Evolutionary conservation across 177 flowering plant genomes (phyloP).

Genomic region (Vitis hybrid): DNA sequence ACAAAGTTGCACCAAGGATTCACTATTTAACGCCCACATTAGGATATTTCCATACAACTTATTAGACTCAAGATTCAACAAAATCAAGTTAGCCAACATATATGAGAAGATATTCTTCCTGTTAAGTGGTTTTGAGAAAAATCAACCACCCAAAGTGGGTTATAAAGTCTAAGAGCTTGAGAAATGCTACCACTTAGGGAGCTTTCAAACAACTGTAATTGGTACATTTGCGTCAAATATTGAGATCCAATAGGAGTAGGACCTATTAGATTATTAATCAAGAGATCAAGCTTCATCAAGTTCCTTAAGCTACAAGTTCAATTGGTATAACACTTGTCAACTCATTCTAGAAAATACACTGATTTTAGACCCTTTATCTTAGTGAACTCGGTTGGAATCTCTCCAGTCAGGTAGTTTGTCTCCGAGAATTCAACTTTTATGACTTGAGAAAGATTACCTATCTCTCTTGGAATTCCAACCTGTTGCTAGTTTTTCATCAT

Average conservation of each 20-base stretch:
- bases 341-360: slow-evolving; percentile 64
- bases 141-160: slow-evolving; percentile 77
- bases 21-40: slow-evolving; percentile 45
- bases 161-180: slow-evolving; percentile 59
- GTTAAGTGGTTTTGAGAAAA: slow-evolving; percentile 64
- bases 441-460: slow-evolving; percentile 64
- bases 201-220: slow-evolving; percentile 70
- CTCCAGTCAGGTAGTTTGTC: slow-evolving; percentile 56
- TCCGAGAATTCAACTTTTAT: slow-evolving; percentile 78
- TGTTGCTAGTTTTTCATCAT: too few species aligned
- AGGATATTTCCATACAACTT: slow-evolving; percentile 71
- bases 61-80: slow-evolving; percentile 68
- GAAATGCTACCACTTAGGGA: slow-evolving; percentile 65
- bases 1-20: slow-evolving; percentile 60
- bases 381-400: slow-evolving; percentile 67
- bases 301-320: slow-evolving; percentile 56
- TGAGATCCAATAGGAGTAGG: slow-evolving; percentile 69
- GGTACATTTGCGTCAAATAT: slow-evolving; percentile 43
- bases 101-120: slow-evolving; percentile 64
- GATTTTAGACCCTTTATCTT: slow-evolving; percentile 43
- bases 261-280: slow-evolving; percentile 68
- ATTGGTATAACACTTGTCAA: slow-evolving; percentile 68
- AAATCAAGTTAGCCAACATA: slow-evolving; percentile 60
- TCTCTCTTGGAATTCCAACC: slow-evolving; percentile 50
- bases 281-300: slow-evolving; percentile 71